Evolutionary conservation across 345 rosid genomes (phyloP), one percentile per base, ranked within the genome.

Genomic region (Camelina hispida): DNA sequence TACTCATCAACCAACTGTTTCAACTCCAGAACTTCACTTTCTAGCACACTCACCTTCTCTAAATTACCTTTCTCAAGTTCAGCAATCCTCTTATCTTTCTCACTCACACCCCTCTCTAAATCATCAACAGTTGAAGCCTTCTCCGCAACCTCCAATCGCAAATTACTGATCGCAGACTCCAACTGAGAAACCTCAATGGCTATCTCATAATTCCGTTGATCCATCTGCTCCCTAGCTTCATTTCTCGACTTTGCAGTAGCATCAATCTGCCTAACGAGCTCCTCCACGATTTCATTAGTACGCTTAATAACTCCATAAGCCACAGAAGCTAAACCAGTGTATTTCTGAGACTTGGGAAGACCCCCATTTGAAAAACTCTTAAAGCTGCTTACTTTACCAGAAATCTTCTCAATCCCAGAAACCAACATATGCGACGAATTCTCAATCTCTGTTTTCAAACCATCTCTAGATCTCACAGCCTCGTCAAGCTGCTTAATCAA

Each of bases 161-260:
- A 77, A 47, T 87, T 84, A 77, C 89, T 82, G 71, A 96, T 89
- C 0, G 94, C 79, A 42, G 98, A 93, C 81, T 96, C 98, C 62
- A 96, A 89, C 85, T 93, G 91, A 15, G 98, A 96, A 80, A 96
- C 98, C 81, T 96, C 99, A 62, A 96, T 91, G 43, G 99, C 99
- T 70, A 96, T 93, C 85, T 93, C 98, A 68, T 89, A 96, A 73
- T 96, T 96, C 65, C 99, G 84, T 78, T 93, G 96, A 66, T 89
- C 99, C 78, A 96, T 85, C 81, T 89, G 97, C 77, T 87, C 96
- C 78, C 98, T 93, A 7, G 87, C 96, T 53, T 93, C 97, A 71
- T 96, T 85, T 52, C 97, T 87, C 14, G 97, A 85, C 81, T 89
- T 96, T 0, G 80, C 66, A 1, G 86, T 72, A 10, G 63, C 44